Percentiles rank a stretch among this genome's conserved stretches.
These are phyloP conservation scores for Excoecaria cochinchinensis DNA, from an alignment of 345 rosid species.

Conservation along the genomic window DNA sequence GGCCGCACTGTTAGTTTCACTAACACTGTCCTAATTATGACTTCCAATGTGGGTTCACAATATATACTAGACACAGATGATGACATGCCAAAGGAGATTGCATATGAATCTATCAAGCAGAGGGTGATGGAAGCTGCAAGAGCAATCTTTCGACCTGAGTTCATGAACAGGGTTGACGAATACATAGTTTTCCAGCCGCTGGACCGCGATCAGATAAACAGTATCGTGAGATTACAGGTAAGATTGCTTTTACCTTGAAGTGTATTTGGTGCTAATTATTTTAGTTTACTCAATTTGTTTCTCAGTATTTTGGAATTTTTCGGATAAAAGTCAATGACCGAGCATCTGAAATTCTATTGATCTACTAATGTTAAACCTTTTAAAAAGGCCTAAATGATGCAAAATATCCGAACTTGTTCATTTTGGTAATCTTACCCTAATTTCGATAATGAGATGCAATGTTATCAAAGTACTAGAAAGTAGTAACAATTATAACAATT, in stretches of 20 bases:
- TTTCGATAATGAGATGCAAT: no score
- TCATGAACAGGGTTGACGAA: slow-evolving; percentile 96
- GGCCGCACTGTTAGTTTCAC: slow-evolving; percentile 95
- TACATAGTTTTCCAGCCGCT: slow-evolving; percentile 99
- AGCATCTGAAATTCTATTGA: background rate
- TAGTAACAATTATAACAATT: no score
- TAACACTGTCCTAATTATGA: slow-evolving; percentile 88
- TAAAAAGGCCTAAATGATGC: no score
- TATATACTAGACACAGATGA: slow-evolving; percentile 70
- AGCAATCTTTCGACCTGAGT: slow-evolving; percentile 90
- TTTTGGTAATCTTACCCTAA: no score
- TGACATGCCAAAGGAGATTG: slow-evolving; percentile 51
- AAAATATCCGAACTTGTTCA: no score
- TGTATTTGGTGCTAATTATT: background rate
- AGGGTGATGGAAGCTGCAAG: slow-evolving; percentile 96
- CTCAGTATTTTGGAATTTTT: background rate
- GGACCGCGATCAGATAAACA: slow-evolving; percentile 72
- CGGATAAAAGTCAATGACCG: background rate
- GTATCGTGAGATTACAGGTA: slow-evolving; percentile 91
- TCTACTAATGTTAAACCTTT: background rate
- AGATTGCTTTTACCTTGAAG: slow-evolving; percentile 1
- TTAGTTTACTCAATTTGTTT: background rate
- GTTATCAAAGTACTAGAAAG: no score
- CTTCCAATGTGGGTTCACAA: slow-evolving; percentile 93
- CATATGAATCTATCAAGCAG: slow-evolving; percentile 74